Evolutionary conservation across 768 basidiomycete species (phyloP), one percentile per base, ranked within the genome.

Genomic region (Sporobolomyces pararoseus): DNA sequence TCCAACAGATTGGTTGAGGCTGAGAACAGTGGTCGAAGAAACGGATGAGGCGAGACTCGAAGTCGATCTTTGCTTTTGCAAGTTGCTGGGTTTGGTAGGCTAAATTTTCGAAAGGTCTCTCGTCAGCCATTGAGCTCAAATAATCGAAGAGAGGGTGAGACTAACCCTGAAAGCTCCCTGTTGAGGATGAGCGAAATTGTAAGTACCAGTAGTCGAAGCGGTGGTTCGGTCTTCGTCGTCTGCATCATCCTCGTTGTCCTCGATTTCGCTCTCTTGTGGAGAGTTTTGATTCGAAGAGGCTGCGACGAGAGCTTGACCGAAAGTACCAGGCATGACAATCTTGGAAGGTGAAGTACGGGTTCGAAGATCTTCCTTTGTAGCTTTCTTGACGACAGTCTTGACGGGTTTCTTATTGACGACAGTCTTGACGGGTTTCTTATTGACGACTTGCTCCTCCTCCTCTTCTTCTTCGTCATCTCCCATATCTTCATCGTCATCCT

Each of bases 1-100:
- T 52, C 89, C 81, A 50, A 61, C 35, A 17, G 66, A 71, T 35
- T 68, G 75, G 54, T 68, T 58, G 49, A 73, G 60, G 46, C 89
- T 80, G 74, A 86, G 89, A 23, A 85, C 85, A 74, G 88, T 35
- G 23, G 65, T 49, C 21, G 66, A 54, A 21, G 66, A 65, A 86
- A 37, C 84, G 83, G 73, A 89, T 82, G 80, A 91, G 84, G 44
- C 89, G 88, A 60, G 78, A 46, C 63, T 68, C 49, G 54, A 42
- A 19, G 57, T 27, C 2, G 68, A 66, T 4, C 12, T 31, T 31
- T 57, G 47, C 44, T 63, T 63, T 23, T 23, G 6, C 14, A 63
- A 49, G 23, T 49, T 66, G 64, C 19, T 59, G 19, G 47, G 58
- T 27, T 63, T 65, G 52, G 49, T 49, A 3, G 65, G 66, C 65